Evolutionary conservation across 306 rosid genomes (phyloP), one percentile per base, ranked within the genome.

Genomic region (Pachyrhizus erosus): DNA sequence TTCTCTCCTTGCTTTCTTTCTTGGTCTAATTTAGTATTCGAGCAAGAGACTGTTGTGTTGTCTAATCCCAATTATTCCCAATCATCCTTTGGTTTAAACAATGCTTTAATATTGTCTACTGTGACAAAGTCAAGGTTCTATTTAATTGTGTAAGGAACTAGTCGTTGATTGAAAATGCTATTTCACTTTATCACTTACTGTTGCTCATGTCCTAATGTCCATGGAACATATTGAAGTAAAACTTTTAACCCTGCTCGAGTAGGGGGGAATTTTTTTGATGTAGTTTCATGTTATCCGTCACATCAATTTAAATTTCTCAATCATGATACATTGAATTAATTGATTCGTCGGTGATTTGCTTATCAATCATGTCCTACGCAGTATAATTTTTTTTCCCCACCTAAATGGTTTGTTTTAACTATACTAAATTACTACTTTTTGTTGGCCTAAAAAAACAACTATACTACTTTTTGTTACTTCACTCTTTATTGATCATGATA

Each of bases 331-430:
- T 84, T 81, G 81, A 83, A 86, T 69, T 74, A 15, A 45, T 37
- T 80, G 89, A 90, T 90, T 86, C 86, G 94, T 87, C 91, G 94
- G 94, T 85, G 89, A 87, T 87, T 86, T 87, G 83, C 76, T 15
- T 6, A 23, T 74, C 77, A 79, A 83, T 78, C 87, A 83, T 76
- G 76, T 68, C 78, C 81, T 80, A 83, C 79, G 84, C 48, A 80
- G 58, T 62, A 27, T 71, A 21, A 9, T 0, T 66, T 37, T 33
- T 64, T 66, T 75, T 7, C 40, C 39, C 70, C 40, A 58, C 70
- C 40, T 8, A 40, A 9, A 39, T 49, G 79, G 13, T 64, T 51
- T 17, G 31, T 52, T 75, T 75, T 48, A 75, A 55, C 79, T 13
- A 4, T 24, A n/a, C 54, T 0, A n/a, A 5, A 12, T 14, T 62